Percentiles rank a stretch among this genome's conserved stretches.
phyloP scores from a whole-genome alignment of 2,329 filamentous ascomycete genomes.

The Colletotrichum abscissum region DNA sequence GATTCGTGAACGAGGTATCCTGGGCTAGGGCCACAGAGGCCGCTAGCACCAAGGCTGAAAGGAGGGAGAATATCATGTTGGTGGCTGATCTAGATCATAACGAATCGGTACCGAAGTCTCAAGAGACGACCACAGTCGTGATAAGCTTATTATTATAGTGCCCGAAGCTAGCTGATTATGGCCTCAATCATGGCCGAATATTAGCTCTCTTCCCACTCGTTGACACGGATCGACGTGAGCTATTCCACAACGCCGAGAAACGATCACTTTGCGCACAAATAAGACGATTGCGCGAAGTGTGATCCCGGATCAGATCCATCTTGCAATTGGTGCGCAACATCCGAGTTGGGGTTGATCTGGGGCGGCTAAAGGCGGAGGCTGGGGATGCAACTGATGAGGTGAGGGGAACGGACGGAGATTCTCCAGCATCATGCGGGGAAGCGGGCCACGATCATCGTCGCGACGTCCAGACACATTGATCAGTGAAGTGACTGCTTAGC shows the following conservation, averaged over 20 bases:
- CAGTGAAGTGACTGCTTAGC: not conserved
- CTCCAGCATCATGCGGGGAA: conserved; percentile 22
- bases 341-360: conserved; percentile 9
- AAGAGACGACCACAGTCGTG: not conserved
- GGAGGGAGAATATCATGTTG: conserved; percentile 9
- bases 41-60: not conserved
- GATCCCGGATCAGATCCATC: not conserved
- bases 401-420: conserved; percentile 2
- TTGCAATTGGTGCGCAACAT: conserved; percentile 27
- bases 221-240: not conserved
- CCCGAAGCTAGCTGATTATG: not conserved
- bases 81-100: not conserved
- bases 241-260: conserved; percentile 6
- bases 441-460: not conserved
- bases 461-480: not conserved
- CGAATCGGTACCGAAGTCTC: not conserved
- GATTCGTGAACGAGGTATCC: conserved; percentile 52
- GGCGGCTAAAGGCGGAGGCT: conserved; percentile 29
- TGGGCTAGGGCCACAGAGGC: conserved; percentile 2
- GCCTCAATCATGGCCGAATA: not conserved
- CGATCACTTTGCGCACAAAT: conserved; percentile 32
- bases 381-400: not conserved
- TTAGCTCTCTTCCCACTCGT: not conserved
- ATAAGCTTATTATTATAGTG: not conserved
- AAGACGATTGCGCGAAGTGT: not conserved